Evolutionary conservation across 2,329 filamentous ascomycete species (phyloP).

Genomic region (Penicillium sp.): DNA sequence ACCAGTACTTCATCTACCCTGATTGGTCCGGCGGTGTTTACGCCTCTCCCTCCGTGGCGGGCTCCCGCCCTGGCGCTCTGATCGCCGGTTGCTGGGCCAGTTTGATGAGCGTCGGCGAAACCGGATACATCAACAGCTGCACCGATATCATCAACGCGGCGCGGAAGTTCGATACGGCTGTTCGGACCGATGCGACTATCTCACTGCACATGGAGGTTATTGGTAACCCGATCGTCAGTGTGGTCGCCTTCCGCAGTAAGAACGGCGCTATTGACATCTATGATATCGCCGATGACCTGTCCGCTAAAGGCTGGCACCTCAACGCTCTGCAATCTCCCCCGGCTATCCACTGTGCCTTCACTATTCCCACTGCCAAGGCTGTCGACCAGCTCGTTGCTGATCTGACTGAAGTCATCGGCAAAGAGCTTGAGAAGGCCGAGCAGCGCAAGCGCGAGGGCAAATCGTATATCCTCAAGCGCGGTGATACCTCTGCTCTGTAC

Average conservation of each 20-base stretch:
- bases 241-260: conserved; percentile 81
- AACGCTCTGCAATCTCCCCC: conserved; percentile 91
- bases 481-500: conserved; percentile 82
- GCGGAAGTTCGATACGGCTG: conserved; percentile 75
- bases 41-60: conserved; percentile 86
- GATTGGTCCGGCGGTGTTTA: conserved; percentile 97
- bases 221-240: conserved; percentile 82
- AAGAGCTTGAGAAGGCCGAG: conserved; percentile 78
- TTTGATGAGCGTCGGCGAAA: conserved; percentile 82
- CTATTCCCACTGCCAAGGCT: conserved; percentile 76
- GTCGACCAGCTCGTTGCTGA: conserved; percentile 78
- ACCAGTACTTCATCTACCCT: conserved; percentile 95
- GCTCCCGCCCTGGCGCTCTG: conserved; percentile 85
- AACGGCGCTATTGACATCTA: conserved; percentile 77
- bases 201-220: conserved; percentile 73
- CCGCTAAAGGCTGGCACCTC: conserved; percentile 83
- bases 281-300: conserved; percentile 89
- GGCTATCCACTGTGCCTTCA: conserved; percentile 92
- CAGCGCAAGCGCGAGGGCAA: conserved; percentile 65
- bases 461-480: conserved; percentile 51
- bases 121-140: conserved; percentile 84
- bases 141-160: conserved; percentile 82
- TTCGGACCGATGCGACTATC: conserved; percentile 68
- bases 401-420: conserved; percentile 56
- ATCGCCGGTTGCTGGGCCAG: conserved; percentile 96